phyloP scores from a whole-genome alignment of 1,284 basidiomycete genomes.

The Ceratobasidium sp. region DNA sequence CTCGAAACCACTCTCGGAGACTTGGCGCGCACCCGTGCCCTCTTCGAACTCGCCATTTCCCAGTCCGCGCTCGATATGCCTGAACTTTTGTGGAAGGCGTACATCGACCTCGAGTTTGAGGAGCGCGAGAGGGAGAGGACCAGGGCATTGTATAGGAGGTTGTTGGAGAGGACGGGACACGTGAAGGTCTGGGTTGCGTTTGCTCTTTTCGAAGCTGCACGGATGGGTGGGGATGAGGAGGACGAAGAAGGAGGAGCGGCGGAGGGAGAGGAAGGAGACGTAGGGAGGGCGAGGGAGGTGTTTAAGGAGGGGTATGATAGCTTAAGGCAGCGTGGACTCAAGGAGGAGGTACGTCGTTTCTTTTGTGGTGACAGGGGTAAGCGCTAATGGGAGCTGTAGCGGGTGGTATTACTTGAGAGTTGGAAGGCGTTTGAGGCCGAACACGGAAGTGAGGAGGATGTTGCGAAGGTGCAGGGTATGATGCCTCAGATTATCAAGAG shows the following conservation, averaged over 20 bases:
- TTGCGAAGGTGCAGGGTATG: conserved; percentile 84
- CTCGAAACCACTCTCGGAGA: conserved; percentile 94
- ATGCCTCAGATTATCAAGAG: conserved; percentile 92
- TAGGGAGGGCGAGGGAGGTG: conserved; percentile 74
- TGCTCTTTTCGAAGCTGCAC: conserved; percentile 78
- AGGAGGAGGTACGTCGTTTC: conserved; percentile 78
- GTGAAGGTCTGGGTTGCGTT: conserved; percentile 92
- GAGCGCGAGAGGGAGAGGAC: conserved; percentile 83
- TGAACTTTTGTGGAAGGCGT: conserved; percentile 97
- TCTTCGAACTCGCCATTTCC: conserved; percentile 94
- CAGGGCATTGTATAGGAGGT: conserved; percentile 88
- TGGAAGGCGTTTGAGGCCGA: conserved; percentile 93
- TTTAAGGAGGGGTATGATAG: conserved; percentile 90
- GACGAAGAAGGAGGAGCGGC: conserved; percentile 70
- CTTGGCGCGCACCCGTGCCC: conserved; percentile 88
- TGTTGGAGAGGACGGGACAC: conserved; percentile 88
- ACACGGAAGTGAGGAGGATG: conserved; percentile 74
- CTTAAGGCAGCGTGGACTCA: conserved; percentile 80
- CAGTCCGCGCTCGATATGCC: conserved; percentile 97
- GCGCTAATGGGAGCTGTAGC: conserved; percentile 59
- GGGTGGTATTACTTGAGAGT: conserved; percentile 87
- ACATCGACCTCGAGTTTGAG: conserved; percentile 96
- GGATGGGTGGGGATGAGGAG: conserved; percentile 76
- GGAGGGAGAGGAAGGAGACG: conserved; percentile 75
- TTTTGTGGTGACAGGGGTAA: background rate